phyloP scores from a whole-genome alignment of 2,329 filamentous ascomycete genomes.

The Herpotrichia juniperi region DNA sequence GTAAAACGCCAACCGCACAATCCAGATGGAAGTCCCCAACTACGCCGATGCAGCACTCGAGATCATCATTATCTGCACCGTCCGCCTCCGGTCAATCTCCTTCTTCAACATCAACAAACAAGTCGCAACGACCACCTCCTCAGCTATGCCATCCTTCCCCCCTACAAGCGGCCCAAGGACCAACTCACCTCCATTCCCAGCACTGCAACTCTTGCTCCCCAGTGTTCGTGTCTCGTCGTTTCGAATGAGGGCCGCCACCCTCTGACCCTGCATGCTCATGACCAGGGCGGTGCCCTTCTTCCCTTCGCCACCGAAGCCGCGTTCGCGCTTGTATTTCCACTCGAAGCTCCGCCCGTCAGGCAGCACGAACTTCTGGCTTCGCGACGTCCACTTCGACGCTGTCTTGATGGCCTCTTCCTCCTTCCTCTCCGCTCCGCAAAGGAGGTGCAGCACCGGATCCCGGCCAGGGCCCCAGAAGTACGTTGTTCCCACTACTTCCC shows the following conservation, averaged over 20 bases:
- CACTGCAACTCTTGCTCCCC: conserved; percentile 43
- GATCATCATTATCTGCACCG: conserved; percentile 58
- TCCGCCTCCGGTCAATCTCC: conserved; percentile 65
- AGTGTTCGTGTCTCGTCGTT: conserved; percentile 48
- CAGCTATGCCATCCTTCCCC: conserved; percentile 29
- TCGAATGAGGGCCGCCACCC: conserved; percentile 49
- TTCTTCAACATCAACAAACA: conserved; percentile 69
- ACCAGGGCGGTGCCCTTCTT: conserved; percentile 27
- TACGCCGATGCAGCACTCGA: conserved; percentile 5
- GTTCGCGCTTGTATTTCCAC: conserved; percentile 58
- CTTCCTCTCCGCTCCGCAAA: conserved; percentile 31
- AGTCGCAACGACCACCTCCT: conserved; percentile 61
- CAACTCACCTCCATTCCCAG: conserved; percentile 54
- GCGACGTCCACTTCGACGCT: conserved; percentile 52
- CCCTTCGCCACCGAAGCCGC: conserved; percentile 16
- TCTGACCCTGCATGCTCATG: conserved; percentile 19
- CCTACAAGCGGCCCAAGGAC: conserved; percentile 51
- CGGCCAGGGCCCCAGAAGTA: conserved; percentile 64
- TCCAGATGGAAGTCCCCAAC: not conserved
- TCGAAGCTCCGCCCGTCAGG: conserved; percentile 57
- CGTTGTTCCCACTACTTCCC: conserved; percentile 57
- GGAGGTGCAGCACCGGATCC: conserved; percentile 55
- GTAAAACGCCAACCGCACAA: no score
- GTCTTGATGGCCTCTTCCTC: conserved; percentile 35
- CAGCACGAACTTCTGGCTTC: conserved; percentile 55